A percentile compares a stretch with the other conserved stretches of the same genome.
Conservation (phyloP, 2,329 filamentous ascomycete genomes). For the Fusarium anthophilum region DNA sequence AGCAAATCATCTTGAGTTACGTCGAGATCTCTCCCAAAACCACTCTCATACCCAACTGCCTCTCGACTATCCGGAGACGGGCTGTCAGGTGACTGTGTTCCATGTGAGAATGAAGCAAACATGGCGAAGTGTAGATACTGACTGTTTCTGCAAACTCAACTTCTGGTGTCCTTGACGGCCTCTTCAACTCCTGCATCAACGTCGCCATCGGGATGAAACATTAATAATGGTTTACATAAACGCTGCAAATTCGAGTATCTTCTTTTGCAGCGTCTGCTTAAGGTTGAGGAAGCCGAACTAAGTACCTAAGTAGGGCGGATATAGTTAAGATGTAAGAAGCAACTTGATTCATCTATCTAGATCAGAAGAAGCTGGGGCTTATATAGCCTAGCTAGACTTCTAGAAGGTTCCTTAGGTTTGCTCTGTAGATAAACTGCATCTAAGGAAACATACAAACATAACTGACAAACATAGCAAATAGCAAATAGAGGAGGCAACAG, state of each 20-base stretch:
- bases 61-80: neutral
- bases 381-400: neutral
- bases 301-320: neutral
- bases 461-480: neutral
- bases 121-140: neutral
- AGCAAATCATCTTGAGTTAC: constrained; percentile 56
- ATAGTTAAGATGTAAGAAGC: neutral
- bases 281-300: neutral
- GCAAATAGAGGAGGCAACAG: neutral
- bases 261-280: neutral
- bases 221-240: neutral
- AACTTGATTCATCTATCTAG: neutral
- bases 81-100: neutral
- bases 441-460: neutral
- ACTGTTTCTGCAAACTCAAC: constrained; percentile 4
- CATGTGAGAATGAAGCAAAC: neutral
- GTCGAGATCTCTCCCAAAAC: constrained; percentile 41
- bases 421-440: neutral
- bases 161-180: neutral
- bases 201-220: neutral
- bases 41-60: neutral
- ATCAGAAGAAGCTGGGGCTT: neutral
- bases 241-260: neutral
- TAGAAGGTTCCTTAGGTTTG: neutral
- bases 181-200: neutral